Percentiles rank a stretch among this genome's conserved stretches.
Evolutionary conservation across 1,284 basidiomycete species (phyloP).

Genomic region (Cutaneotrichosporon sp.): DNA sequence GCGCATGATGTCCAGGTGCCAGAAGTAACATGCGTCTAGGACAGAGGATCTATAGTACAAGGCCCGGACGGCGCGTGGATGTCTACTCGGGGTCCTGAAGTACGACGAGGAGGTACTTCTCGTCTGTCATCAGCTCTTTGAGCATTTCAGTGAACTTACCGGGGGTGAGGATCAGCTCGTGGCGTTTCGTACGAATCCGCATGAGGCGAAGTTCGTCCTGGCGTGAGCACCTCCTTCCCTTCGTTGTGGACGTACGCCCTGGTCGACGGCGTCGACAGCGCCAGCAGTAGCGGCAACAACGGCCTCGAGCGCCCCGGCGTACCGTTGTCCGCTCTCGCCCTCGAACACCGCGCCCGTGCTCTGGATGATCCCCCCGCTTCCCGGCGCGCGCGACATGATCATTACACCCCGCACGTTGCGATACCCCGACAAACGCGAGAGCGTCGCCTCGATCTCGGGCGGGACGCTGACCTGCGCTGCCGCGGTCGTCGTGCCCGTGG

Average conservation of each 20-base stretch:
- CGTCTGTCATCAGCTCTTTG: constrained; percentile 53
- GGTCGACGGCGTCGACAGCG: constrained; percentile 56
- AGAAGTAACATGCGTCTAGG: too few species aligned
- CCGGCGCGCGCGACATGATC: constrained; percentile 59
- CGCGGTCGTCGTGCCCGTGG: neutral
- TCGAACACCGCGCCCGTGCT: constrained; percentile 81
- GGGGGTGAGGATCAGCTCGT: constrained; percentile 91
- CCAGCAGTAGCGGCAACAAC: constrained; percentile 70
- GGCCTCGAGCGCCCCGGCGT: constrained; percentile 67
- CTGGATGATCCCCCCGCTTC: constrained; percentile 58
- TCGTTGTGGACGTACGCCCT: constrained; percentile 24
- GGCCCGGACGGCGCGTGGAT: too few species aligned
- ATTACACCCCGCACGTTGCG: constrained; percentile 82
- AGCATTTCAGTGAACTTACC: constrained; percentile 54
- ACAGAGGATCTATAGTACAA: too few species aligned
- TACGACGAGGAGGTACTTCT: constrained; percentile 74
- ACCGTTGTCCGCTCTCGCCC: constrained; percentile 72
- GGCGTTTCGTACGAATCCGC: constrained; percentile 80
- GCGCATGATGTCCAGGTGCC: too few species aligned
- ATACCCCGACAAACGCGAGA: constrained; percentile 68
- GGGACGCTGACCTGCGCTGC: constrained; percentile 48
- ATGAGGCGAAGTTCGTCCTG: constrained; percentile 84
- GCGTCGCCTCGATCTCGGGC: constrained; percentile 69
- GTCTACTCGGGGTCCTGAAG: constrained; percentile 63
- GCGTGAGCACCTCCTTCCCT: neutral